phyloP scores from a whole-genome alignment of 2,329 filamentous ascomycete genomes.

The Hypoxylon sp. region DNA sequence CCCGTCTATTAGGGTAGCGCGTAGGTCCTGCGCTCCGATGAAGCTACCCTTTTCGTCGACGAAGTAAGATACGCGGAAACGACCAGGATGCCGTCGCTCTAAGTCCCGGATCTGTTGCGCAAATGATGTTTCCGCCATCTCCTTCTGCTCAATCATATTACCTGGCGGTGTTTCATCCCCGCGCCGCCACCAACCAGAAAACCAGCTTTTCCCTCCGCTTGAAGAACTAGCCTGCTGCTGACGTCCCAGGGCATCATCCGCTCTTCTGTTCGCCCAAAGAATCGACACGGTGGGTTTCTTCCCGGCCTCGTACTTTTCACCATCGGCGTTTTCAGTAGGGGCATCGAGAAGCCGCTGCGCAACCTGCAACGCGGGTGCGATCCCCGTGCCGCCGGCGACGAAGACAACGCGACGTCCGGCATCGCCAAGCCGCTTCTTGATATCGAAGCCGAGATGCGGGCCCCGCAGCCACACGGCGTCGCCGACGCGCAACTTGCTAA shows the following conservation, averaged over 20 bases:
- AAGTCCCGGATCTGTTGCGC: slow-evolving; percentile 70
- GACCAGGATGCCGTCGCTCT: slow-evolving; percentile 66
- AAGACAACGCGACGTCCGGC: slow-evolving; percentile 72
- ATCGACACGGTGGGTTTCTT: slow-evolving; percentile 71
- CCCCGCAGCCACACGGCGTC: slow-evolving; percentile 80
- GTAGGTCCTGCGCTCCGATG: slow-evolving; percentile 68
- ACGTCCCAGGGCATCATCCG: slow-evolving; percentile 74
- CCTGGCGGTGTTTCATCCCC: slow-evolving; percentile 39
- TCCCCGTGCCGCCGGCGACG: slow-evolving; percentile 90
- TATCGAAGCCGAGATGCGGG: slow-evolving; percentile 76
- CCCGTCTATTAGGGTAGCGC: slow-evolving; percentile 45
- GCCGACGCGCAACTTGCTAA: slow-evolving; percentile 73
- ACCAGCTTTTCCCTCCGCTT: background rate
- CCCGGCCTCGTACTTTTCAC: slow-evolving; percentile 44
- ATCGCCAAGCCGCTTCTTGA: slow-evolving; percentile 53
- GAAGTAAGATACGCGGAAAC: slow-evolving; percentile 77
- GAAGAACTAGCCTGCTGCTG: slow-evolving; percentile 5
- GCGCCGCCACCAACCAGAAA: slow-evolving; percentile 8
- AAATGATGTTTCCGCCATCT: slow-evolving; percentile 34
- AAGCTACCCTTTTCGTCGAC: slow-evolving; percentile 82
- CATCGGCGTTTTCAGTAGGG: slow-evolving; percentile 40
- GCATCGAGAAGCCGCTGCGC: slow-evolving; percentile 69
- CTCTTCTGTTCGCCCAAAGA: slow-evolving; percentile 81
- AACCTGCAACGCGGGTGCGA: slow-evolving; percentile 88
- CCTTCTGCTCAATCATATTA: slow-evolving; percentile 17